Evolutionary conservation across 2,329 filamentous ascomycete genomes (phyloP), one percentile per base, ranked within the genome.

Genomic region (Colletotrichum lini): DNA sequence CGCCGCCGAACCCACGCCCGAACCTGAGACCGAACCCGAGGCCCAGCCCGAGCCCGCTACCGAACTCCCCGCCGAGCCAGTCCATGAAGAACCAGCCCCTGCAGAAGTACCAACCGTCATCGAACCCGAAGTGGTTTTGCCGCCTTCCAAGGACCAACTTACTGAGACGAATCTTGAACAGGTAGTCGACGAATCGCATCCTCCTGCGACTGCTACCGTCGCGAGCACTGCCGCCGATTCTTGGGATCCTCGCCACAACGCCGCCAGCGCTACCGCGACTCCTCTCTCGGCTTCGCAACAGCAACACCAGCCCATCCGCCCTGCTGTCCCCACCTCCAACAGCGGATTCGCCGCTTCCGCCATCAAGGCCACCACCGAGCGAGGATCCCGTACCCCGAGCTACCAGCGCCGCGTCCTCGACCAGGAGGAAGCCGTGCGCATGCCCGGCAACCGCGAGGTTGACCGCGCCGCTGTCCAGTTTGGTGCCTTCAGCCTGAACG

Each of bases 391-490:
- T 72, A 91, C 91, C 65, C 90, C 94, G 23, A 95, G 92, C 83
- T 94, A 93, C 82, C 93, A 97, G 81, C 91, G 96, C 75, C 93
- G 94, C 77, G 89, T 98, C 65, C 87, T 97, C 78, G 95, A 98
- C 77, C 96, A 99, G 80, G 95, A 98, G 82, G 96, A 99, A 84
- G 94, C 96, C 70, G 96, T 99, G 50, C 95, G 98, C 74, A 98
- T 99, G 96, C 96, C 96, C 56, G 95, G 94, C 72, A 98, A 98
- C 85, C 95, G 96, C 76, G 95, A 96, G 64, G 93, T 99, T 38
- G 96, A 98, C 80, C 92, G 95, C 77, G 91, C 96, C 75, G 93
- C 95, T 60, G 95, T 99, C 59, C 96, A 98, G 80, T 99, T 99
- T 80, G 96, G 96, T 74, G 97, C 95, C 81, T 94, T 99, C 87